Base-by-base conservation (phyloP, 495 filamentous ascomycete species). In the Hypoxylon trugodes region DNA sequence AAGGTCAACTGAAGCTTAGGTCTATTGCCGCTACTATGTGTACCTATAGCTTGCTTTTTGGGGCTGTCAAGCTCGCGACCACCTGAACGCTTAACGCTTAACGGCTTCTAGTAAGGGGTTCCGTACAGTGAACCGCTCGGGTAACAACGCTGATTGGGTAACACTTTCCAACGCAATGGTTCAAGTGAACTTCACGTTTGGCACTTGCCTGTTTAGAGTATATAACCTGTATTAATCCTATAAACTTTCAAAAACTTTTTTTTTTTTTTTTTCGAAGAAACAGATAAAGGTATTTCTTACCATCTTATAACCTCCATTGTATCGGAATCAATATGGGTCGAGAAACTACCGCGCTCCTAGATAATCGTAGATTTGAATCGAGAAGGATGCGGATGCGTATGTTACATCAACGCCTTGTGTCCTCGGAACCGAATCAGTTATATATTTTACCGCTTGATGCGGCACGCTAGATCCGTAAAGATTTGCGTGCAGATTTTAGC, bases 401-500 rank as follows among this genome's bases (percentile, higher is more conserved):
- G 53, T 53, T 65, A 65, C 53, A 53, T 65, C 38, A 26, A 59
- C 32, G 21, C 35, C 47, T 33, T 64, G 18, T 38, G 24, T 37
- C 15, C 16, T 64, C 37, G 60, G 52, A 50, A 56, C 52, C 60
- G 51, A 64, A 51, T 21, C n/a, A n/a, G n/a, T n/a, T n/a, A 37
- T 19, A 19, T 41, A 54, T 48, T 33, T 45, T 54, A 33, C 49
- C 55, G 62, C 49, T 16, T 43, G n/a, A 21, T 50, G 55, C 62
- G 55, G 54, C 42, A 52, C 38, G 16, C 55, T 35, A 65, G 48
- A 52, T 35, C 54, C 47, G 54, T 48, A 65, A 59, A 40, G 16
- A 57, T 41, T 59, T 25, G 54, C 54, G n/a, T 65, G 62, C 62
- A 65, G 55, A 42, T 65, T 45, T 65, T 59, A 65, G 54, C 28